phyloP scores from a whole-genome alignment of 257 asterid genomes.

The Avicennia marina region DNA sequence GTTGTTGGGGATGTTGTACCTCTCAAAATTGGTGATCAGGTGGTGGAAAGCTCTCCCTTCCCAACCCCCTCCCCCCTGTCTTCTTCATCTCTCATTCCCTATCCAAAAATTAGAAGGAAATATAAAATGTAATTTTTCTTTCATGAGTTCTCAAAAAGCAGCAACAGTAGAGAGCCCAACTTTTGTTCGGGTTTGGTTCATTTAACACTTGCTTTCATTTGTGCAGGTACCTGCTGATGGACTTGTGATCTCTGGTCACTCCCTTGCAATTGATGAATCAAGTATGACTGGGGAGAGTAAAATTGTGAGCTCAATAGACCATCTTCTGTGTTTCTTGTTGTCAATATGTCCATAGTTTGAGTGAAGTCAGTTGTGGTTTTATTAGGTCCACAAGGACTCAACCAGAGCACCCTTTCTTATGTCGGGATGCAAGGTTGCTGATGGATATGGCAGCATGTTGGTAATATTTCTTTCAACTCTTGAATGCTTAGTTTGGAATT shows the following conservation, averaged over 20 bases:
- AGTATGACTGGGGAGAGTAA: conserved; percentile 99
- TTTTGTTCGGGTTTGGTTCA: conserved; percentile 2
- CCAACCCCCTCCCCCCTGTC: background rate
- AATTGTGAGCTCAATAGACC: conserved; percentile 47
- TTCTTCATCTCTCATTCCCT: too few species aligned
- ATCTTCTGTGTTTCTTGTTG: conserved; percentile 7
- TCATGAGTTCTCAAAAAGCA: background rate
- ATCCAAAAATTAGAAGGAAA: too few species aligned
- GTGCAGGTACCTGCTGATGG: conserved; percentile 97
- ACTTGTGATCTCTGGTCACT: conserved; percentile 66
- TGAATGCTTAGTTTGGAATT: background rate
- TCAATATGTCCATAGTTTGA: conserved; percentile 5
- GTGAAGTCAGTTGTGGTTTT: conserved; percentile 12
- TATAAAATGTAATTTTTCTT: background rate
- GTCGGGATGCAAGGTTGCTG: conserved; percentile 97
- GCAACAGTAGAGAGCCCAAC: background rate
- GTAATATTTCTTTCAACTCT: conserved; percentile 30
- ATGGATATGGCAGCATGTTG: conserved; percentile 95
- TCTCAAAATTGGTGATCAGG: conserved; percentile 99
- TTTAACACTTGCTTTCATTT: conserved; percentile 14
- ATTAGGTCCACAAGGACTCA: conserved; percentile 78
- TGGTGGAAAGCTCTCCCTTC: conserved; percentile 19
- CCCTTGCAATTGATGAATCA: conserved; percentile 91
- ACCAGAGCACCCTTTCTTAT: conserved; percentile 74
- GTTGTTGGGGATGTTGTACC: conserved; percentile 93